Conservation (phyloP, 2,329 filamentous ascomycete species). For the Didymella keratinophila region DNA sequence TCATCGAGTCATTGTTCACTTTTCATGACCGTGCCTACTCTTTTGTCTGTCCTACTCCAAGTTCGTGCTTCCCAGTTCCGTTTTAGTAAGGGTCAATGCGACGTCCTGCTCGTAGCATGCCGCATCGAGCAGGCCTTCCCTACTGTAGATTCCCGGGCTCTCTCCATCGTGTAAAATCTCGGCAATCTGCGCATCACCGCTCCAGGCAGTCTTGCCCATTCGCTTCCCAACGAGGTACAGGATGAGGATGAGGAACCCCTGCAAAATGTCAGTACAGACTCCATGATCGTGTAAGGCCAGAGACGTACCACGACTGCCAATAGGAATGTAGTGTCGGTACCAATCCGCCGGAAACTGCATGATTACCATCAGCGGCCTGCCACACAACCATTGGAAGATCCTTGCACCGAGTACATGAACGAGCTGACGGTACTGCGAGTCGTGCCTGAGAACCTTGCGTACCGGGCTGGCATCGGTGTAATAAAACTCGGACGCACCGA, state of each 20-base stretch:
- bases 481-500: background rate
- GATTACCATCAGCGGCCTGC: background rate
- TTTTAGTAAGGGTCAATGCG: no score
- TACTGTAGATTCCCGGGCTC: background rate
- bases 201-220: background rate
- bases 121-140: background rate
- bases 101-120: background rate
- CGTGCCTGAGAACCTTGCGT: background rate
- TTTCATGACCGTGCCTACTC: background rate
- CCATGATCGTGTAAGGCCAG: background rate
- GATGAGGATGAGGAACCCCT: background rate
- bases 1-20: background rate
- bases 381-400: no score
- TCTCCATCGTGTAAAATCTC: background rate
- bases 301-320: background rate
- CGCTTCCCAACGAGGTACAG: background rate
- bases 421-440: no score
- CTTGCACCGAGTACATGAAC: no score
- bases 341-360: background rate
- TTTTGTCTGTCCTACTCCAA: background rate
- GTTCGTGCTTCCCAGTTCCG: no score
- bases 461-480: background rate
- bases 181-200: background rate
- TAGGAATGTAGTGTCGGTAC: background rate
- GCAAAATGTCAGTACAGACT: background rate